These are phyloP conservation scores for Fragaria ananassa DNA, from an alignment of 306 rosid species.

Conservation along the genomic window DNA sequence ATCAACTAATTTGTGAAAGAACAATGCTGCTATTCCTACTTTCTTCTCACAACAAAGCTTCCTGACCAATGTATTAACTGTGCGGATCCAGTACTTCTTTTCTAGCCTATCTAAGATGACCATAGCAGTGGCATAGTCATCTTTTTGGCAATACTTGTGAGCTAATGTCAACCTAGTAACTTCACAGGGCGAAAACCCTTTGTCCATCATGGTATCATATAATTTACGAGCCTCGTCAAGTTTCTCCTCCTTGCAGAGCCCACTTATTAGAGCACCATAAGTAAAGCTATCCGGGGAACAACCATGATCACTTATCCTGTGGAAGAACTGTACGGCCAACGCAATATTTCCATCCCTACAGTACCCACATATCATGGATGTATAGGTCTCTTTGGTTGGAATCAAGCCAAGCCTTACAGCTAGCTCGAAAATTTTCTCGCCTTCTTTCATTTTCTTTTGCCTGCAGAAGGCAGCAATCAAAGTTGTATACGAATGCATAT, in stretches of 20 bases:
- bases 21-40: slow-evolving; percentile 83
- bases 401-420: slow-evolving; percentile 51
- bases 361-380: slow-evolving; percentile 87
- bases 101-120: slow-evolving; percentile 62
- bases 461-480: slow-evolving; percentile 70
- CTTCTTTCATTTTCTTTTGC: slow-evolving; percentile 59
- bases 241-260: slow-evolving; percentile 72
- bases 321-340: slow-evolving; percentile 59
- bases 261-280: slow-evolving; percentile 78
- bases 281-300: slow-evolving; percentile 64
- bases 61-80: slow-evolving; percentile 64
- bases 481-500: slow-evolving; percentile 69
- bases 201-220: slow-evolving; percentile 64
- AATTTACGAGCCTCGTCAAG: slow-evolving; percentile 62
- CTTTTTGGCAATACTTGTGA: slow-evolving; percentile 70
- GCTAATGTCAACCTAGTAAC: slow-evolving; percentile 80
- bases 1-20: slow-evolving; percentile 70
- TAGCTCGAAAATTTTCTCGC: slow-evolving; percentile 57
- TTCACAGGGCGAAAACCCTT: slow-evolving; percentile 80
- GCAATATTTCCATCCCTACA: slow-evolving; percentile 55
- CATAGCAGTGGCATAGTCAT: slow-evolving; percentile 62
- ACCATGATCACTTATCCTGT: slow-evolving; percentile 63
- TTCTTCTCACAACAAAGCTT: slow-evolving; percentile 73
- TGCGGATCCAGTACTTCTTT: slow-evolving; percentile 64
- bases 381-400: slow-evolving; percentile 77